A percentile compares a stretch with the other conserved stretches of the same genome.
phyloP scores from a whole-genome alignment of 2,329 filamentous ascomycete genomes.

The Thielaviopsis musarum region DNA sequence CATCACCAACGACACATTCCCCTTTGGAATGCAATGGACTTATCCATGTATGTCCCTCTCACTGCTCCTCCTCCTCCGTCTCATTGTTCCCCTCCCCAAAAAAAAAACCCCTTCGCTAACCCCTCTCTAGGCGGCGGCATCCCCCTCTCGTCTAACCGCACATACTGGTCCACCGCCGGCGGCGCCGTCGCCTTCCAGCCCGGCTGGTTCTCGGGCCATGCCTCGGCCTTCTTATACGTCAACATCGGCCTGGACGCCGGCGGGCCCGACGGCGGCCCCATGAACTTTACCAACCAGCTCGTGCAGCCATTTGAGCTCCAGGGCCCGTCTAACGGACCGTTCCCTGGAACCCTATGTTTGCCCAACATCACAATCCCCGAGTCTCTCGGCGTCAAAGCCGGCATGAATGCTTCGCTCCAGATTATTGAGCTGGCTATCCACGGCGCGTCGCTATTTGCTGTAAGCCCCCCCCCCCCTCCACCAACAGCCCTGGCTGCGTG shows the following conservation, averaged over 20 bases:
- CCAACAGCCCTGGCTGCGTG: no score
- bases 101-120: background rate
- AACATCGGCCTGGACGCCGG: constrained; percentile 61
- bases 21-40: constrained; percentile 55
- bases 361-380: constrained; percentile 58
- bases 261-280: constrained; percentile 24
- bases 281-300: constrained; percentile 44
- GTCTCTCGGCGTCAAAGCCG: constrained; percentile 42
- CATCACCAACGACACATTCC: constrained; percentile 43
- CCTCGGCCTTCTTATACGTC: constrained; percentile 60
- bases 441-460: constrained; percentile 57
- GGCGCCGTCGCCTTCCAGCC: constrained; percentile 66
- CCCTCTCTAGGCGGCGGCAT: constrained; percentile 53
- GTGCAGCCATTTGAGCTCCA: constrained; percentile 55
- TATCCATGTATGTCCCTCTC: constrained; percentile 43
- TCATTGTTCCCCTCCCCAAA: background rate
- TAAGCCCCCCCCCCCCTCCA: constrained; percentile 32
- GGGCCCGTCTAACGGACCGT: constrained; percentile 55
- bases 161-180: constrained; percentile 62
- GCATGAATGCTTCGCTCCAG: constrained; percentile 68
- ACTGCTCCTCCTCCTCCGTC: background rate
- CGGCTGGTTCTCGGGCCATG: constrained; percentile 74
- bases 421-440: constrained; percentile 59
- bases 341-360: constrained; percentile 62
- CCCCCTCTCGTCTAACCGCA: constrained; percentile 53